Conservation (phyloP, 2,329 filamentous ascomycete species). For the Pseudogymnoascus destructans region DNA sequence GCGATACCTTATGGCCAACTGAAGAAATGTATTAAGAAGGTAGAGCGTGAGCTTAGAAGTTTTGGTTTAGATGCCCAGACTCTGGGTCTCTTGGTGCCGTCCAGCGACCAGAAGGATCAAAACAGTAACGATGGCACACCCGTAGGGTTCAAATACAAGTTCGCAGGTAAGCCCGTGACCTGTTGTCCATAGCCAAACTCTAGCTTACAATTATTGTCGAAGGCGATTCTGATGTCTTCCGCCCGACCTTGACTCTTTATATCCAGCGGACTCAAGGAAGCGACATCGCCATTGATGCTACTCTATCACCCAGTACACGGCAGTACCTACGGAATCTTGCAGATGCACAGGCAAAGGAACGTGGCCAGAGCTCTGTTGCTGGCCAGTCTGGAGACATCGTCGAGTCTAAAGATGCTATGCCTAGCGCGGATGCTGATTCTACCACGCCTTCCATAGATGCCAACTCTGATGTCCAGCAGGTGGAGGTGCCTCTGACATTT, state of each 20-base stretch:
- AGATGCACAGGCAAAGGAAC: background rate
- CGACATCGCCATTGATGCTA: slow-evolving; percentile 49
- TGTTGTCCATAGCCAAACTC: background rate
- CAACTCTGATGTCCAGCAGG: slow-evolving; percentile 26
- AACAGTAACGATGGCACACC: slow-evolving; percentile 22
- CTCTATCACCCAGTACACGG: slow-evolving; percentile 42
- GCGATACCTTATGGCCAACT: slow-evolving; percentile 75
- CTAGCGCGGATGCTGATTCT: background rate
- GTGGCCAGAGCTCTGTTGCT: background rate
- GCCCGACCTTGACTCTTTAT: slow-evolving; percentile 57
- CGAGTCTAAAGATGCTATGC: background rate
- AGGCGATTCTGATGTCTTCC: slow-evolving; percentile 36
- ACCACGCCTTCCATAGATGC: background rate
- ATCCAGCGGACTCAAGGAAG: slow-evolving; percentile 50
- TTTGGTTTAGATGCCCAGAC: slow-evolving; percentile 62
- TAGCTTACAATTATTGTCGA: slow-evolving; percentile 13
- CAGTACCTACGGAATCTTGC: slow-evolving; percentile 41
- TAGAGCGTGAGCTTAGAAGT: slow-evolving; percentile 55
- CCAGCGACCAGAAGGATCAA: slow-evolving; percentile 1
- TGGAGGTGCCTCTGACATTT: slow-evolving; percentile 67
- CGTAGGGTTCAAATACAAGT: slow-evolving; percentile 39
- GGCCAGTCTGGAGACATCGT: background rate
- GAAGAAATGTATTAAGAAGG: slow-evolving; percentile 79
- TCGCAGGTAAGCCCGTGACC: slow-evolving; percentile 32
- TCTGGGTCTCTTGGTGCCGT: slow-evolving; percentile 46